Evolutionary conservation across 257 asterid genomes (phyloP), one percentile per base, ranked within the genome.

Genomic region (Osmanthus fragrans): DNA sequence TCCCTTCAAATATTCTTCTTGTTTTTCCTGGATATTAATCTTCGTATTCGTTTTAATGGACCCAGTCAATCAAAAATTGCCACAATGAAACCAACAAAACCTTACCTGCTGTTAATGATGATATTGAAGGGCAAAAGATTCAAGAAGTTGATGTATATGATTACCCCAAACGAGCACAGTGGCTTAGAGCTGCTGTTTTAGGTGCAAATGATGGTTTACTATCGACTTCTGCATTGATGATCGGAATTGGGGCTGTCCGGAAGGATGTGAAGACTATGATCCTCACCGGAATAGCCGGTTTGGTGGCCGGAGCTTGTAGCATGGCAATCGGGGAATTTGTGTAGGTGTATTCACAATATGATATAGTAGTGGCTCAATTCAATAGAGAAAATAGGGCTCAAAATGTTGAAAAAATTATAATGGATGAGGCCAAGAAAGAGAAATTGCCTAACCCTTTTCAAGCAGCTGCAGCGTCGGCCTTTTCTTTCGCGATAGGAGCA

Each of bases 321-420:
- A 92, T 92, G 97, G 97, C 96, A 21, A 84, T 92, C 72, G 97
- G 94, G 0, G 97, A 92, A 21, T 89, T 79, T 2, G 96, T 92
- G 2, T 92, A 94, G 0, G 97, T 92, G 3, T 89, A 87, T 76
- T 85, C 97, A 0, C 96, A 90, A 66, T 86, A 81, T 13, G 97
- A 92, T 77, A 86, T 84, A 0, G 94, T 90, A 78, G 65, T 88
- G 84, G 85, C 96, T 11, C 94, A 90, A 47, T 69, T 92, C 9
- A 72, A 80, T 13, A 76, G 92, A 54, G 90, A 80, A 54, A 27
- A 6, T 3, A 4, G 1, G 39, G 76, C 77, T 15, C 13, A 60
- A 18, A 36, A 21, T 2, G 73, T 21, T 4, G 78, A 39, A 2
- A 49, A 13, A 1, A 39, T 4, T 0, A 83, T 76, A 5, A 37